Evolutionary conservation across 108 stramenopile genomes (phyloP), one percentile per base, ranked within the genome.

Genomic region (Cyclotella sp.): DNA sequence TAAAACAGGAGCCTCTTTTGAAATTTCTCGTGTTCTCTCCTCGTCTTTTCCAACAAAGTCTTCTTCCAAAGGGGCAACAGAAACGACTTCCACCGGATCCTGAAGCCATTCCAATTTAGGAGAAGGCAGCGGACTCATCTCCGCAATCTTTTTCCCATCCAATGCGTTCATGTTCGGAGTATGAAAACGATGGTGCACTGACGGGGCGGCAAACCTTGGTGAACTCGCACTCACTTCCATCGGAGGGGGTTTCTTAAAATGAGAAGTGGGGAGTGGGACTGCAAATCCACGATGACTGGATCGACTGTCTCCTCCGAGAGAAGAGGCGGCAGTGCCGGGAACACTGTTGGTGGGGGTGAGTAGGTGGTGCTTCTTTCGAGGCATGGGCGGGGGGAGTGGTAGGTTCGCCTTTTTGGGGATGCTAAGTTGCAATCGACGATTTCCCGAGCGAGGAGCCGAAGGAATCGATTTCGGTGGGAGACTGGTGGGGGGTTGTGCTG

Each of bases 171-270:
- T 16, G 12, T 29, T 39, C 1, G 67, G 67, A 0, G 67, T 52
- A 68, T 68, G 40, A 28, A 21, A 4, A 19, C 30, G 67, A 10
- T 34, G 60, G 9, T 15, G 34, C 60, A 5, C 14, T 65, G 7
- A 0, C n/a, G 64, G 64, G 45, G 34, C 46, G 0, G 45, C n/a
- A 27, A 51, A 42, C 16, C n/a, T 16, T 4, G 42, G 49, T 1
- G 51, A 22, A 28, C 9, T 24, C 3, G 67, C 67, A 58, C 42
- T 55, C 18, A 70, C 69, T 70, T 70, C 69, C 42, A 70, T 43
- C 34, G 69, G 69, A 43, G 69, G 69, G 4, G 69, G 69, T 43
- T 54, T 64, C 63, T 64, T 64, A 21, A 68, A 68, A 68, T 40
- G 67, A 34, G 51, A 53, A n/a, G 14, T 22, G 14, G 58, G 27